These are phyloP conservation scores for Erucastrum elatum DNA, from an alignment of 345 rosid species.

Conservation along the genomic window DNA sequence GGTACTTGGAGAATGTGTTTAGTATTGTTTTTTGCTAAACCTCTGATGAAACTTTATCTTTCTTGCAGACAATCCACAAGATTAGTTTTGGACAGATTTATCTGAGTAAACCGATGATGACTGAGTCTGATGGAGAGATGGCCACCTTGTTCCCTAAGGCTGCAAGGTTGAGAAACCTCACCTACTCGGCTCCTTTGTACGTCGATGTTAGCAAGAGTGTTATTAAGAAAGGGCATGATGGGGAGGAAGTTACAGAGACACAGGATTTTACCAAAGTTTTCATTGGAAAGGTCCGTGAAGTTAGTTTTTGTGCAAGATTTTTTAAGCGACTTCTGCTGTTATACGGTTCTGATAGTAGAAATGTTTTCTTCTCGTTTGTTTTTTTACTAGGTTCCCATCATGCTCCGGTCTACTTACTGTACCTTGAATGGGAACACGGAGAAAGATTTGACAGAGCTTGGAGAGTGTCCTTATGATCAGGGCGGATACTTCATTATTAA, in stretches of 20 bases:
- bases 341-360: neutral
- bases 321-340: neutral
- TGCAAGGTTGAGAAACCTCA: conserved; percentile 96
- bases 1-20: neutral
- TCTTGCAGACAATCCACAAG: conserved; percentile 85
- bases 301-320: conserved; percentile 6
- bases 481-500: conserved; percentile 97
- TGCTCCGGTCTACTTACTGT: conserved; percentile 98
- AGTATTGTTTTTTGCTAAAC: neutral
- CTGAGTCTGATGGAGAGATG: conserved; percentile 97
- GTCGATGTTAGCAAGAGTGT: conserved; percentile 92
- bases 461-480: conserved; percentile 98
- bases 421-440: conserved; percentile 85
- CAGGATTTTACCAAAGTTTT: conserved; percentile 94
- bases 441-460: conserved; percentile 97
- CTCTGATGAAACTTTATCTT: conserved; percentile 20
- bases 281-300: conserved; percentile 73
- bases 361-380: conserved; percentile 9
- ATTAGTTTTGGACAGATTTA: conserved; percentile 95
- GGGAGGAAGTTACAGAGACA: conserved; percentile 94
- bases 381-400: conserved; percentile 77
- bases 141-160: conserved; percentile 97
- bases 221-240: conserved; percentile 95
- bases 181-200: conserved; percentile 92
- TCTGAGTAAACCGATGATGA: conserved; percentile 99